A percentile compares a stretch with the other conserved stretches of the same genome.
These are phyloP conservation scores for Phlegmacium glaucopus DNA, from an alignment of 768 basidiomycete genomes.

Conservation along the genomic window DNA sequence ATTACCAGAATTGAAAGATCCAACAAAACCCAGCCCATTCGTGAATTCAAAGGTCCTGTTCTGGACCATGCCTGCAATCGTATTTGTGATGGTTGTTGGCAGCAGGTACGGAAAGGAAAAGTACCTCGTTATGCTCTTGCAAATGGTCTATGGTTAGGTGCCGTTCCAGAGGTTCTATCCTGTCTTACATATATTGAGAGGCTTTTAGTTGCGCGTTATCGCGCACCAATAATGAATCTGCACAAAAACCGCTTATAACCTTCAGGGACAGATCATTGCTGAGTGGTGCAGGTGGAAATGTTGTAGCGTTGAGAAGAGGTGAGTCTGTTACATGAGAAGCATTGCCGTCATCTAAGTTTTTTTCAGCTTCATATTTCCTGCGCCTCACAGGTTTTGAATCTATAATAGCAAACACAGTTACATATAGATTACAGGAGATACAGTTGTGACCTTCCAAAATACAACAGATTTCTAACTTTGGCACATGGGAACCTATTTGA, in stretches of 20 bases:
- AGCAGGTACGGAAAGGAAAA: conserved; percentile 2
- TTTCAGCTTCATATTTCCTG: background rate
- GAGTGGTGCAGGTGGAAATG: conserved; percentile 6
- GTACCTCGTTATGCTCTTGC: conserved; percentile 10
- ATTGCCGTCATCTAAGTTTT: no score
- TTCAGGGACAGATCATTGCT: background rate
- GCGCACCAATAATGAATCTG: no score
- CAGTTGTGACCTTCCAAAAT: background rate
- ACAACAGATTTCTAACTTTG: background rate
- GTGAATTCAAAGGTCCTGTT: conserved; percentile 9
- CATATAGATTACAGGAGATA: background rate
- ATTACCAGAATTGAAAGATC: conserved; percentile 6
- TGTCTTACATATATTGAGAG: conserved; percentile 19
- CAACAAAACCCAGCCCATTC: background rate
- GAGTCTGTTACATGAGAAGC: background rate
- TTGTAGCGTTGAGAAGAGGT: background rate
- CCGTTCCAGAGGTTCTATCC: conserved; percentile 9
- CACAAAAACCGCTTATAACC: conserved; percentile 2
- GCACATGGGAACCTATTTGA: background rate
- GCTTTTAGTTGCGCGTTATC: conserved; percentile 20
- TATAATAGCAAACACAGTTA: background rate
- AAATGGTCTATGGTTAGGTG: conserved; percentile 14
- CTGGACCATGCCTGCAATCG: conserved; percentile 8
- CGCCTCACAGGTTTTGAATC: background rate
- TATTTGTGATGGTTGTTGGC: conserved; percentile 7